These are phyloP conservation scores for Myxozyma vanderwaltii DNA, from an alignment of 805 yeast genomes.

Conservation along the genomic window DNA sequence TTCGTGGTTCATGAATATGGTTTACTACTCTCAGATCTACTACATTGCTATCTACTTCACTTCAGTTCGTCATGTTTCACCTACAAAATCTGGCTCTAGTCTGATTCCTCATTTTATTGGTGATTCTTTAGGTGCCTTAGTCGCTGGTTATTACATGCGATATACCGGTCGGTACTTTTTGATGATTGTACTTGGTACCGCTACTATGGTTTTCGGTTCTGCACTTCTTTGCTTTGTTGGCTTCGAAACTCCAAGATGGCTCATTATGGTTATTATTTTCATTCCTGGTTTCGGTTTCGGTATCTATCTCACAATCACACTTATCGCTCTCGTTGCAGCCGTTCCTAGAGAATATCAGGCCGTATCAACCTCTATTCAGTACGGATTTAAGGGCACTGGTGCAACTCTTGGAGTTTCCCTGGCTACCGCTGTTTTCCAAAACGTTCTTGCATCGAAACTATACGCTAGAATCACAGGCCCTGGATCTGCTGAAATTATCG, in stretches of 20 bases:
- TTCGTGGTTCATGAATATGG: slow-evolving; percentile 73
- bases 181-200: slow-evolving; percentile 31
- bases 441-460: slow-evolving; percentile 41
- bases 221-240: slow-evolving; percentile 22
- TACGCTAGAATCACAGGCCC: slow-evolving; percentile 29
- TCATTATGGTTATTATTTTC: slow-evolving; percentile 38
- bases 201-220: slow-evolving; percentile 16
- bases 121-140: slow-evolving; percentile 65
- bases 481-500: slow-evolving; percentile 27
- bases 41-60: slow-evolving; percentile 72
- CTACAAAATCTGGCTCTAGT: slow-evolving; percentile 60
- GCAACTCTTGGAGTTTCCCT: slow-evolving; percentile 67
- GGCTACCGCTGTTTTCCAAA: slow-evolving; percentile 59
- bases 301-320: slow-evolving; percentile 56
- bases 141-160: slow-evolving; percentile 67
- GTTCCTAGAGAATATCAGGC: slow-evolving; percentile 65
- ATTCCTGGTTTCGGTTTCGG: slow-evolving; percentile 62
- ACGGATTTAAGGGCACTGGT: slow-evolving; percentile 71
- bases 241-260: slow-evolving; percentile 12
- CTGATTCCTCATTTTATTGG: slow-evolving; percentile 60
- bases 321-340: slow-evolving; percentile 65
- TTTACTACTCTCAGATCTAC: slow-evolving; percentile 61
- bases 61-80: slow-evolving; percentile 53
- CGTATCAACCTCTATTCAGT: slow-evolving; percentile 72
- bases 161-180: slow-evolving; percentile 52